Evolutionary conservation across 495 filamentous ascomycete species (phyloP), one percentile per base, ranked within the genome.

Genomic region (Aspergillus saccharolyticus): DNA sequence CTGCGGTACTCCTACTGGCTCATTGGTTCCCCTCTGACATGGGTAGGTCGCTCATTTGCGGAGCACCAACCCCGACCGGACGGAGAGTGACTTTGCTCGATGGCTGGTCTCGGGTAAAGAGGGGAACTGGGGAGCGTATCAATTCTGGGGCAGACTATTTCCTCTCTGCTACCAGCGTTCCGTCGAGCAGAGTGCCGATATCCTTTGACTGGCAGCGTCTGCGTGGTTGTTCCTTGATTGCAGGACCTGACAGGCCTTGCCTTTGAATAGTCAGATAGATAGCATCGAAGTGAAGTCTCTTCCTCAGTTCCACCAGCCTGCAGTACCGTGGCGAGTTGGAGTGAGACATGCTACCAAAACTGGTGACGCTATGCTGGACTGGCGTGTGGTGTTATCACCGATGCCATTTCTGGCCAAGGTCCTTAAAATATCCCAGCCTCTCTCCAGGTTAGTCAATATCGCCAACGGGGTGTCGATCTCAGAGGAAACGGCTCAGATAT

Each of bases 91-190:
- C 8, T 76, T 76, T 49, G 74, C 74, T 47, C 59, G 59, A 19
- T 75, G 71, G 69, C 60, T 76, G 22, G 55, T 71, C 16, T 57
- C 63, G 10, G 54, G 65, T 30, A 66, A 62, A 54, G 61, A 68
- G 18, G 57, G 44, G 12, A 59, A 59, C 30, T 59, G 66, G 3
- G 56, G 51, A 7, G 44, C 70, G 58, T 75, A 64, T 54, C 54
- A 19, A 3, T 75, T 75, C 52, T 75, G 74, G 74, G 64, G 61
- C 2, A 63, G 57, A 55, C 53, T 76, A 45, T 76, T 71, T 58
- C 71, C 70, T 10, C 43, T 75, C 52, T 76, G 72, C 63, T 71
- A 74, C 16, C 65, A 67, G 48, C 25, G 25, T 28, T 66, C 60
- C 19, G 64, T 75, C 16, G 56, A 70, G 17, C 54, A 72, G 62